Base-by-base conservation (phyloP, 495 filamentous ascomycete genomes). In the Astrocystis sublimbata region DNA sequence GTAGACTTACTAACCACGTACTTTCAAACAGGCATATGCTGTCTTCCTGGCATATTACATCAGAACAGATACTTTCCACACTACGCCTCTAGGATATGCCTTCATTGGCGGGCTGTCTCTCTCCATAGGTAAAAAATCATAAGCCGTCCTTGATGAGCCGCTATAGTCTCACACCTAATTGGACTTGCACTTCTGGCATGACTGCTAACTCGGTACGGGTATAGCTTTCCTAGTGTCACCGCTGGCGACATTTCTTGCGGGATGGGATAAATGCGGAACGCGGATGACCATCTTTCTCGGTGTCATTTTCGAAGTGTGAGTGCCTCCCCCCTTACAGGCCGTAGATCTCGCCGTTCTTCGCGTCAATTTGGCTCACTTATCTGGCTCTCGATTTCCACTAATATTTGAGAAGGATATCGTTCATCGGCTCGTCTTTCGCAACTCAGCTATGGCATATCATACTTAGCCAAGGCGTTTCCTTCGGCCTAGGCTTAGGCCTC, bases 401-500 rank as follows among this genome's bases (percentile, higher is more conserved):
- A n/a, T n/a, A n/a, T n/a, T n/a, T 4, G 40, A 54, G 21, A 36
- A 38, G 28, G 86, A 82, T 0, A 73, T 79, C 33, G 85, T 81
- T 90, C 56, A 81, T 92, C 59, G 80, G 80, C 4, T 85, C 88
- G 2, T 89, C 86, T 9, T 92, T 91, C 60, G 82, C 86, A n/a
- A 83, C 76, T 7, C 69, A 83, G 41, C 80, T 88, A 65, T 92
- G 88, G 88, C 88, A 91, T 42, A 81, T 91, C 31, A 86, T 91
- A 58, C 82, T 96, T 3, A 85, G 83, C 54, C 91, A 94, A 70
- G 92, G 91, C 9, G 73, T 93, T 7, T 83, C 86, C 53, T 90
- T 94, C 61, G 91, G 91, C 28, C 71, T 86, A 42, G 91, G 89
- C 0, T 83, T 92, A 75, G 90, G 91, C 2, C 89, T 94, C 58